A percentile compares a stretch with the other conserved stretches of the same genome.
These are phyloP conservation scores for Paraphaeosphaeria minitans DNA, from an alignment of 2,329 filamentous ascomycete genomes.

Conservation along the genomic window DNA sequence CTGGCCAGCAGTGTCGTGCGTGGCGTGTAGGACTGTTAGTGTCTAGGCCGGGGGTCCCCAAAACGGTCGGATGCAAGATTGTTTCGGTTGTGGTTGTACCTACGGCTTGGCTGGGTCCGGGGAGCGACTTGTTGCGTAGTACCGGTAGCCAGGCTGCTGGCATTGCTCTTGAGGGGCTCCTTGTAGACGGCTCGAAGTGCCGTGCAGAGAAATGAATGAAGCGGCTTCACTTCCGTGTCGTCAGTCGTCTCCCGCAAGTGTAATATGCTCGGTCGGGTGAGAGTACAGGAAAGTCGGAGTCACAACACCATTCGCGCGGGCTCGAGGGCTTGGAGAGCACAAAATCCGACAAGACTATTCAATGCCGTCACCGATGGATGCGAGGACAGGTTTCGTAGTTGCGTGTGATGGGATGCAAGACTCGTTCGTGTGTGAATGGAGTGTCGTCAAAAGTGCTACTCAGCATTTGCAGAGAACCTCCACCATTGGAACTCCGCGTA, in stretches of 20 bases:
- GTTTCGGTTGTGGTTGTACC: slow-evolving; percentile 4
- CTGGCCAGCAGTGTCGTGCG: background rate
- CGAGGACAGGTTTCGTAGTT: background rate
- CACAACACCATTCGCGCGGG: background rate
- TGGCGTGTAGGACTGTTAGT: background rate
- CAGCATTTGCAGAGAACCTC: background rate
- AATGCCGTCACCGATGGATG: slow-evolving; percentile 1
- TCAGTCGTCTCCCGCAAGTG: background rate
- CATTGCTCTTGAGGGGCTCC: background rate
- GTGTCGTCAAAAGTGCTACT: background rate
- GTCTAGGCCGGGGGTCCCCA: background rate
- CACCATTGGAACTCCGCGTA: background rate
- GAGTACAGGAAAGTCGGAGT: background rate
- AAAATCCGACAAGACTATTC: background rate
- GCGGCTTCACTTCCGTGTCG: background rate
- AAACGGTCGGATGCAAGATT: slow-evolving; percentile 3
- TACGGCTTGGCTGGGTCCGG: background rate
- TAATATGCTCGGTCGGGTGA: background rate
- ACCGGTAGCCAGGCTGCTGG: background rate
- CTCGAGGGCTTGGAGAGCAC: background rate
- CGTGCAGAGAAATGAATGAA: background rate
- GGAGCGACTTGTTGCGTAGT: background rate
- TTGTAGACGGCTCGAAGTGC: background rate
- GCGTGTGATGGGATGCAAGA: too few species aligned
- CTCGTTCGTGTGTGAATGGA: background rate